Percentiles rank a stretch among this genome's conserved stretches.
Evolutionary conservation across 148 eudicot genomes (phyloP).

Genomic region (Rhododendron williamsianum): DNA sequence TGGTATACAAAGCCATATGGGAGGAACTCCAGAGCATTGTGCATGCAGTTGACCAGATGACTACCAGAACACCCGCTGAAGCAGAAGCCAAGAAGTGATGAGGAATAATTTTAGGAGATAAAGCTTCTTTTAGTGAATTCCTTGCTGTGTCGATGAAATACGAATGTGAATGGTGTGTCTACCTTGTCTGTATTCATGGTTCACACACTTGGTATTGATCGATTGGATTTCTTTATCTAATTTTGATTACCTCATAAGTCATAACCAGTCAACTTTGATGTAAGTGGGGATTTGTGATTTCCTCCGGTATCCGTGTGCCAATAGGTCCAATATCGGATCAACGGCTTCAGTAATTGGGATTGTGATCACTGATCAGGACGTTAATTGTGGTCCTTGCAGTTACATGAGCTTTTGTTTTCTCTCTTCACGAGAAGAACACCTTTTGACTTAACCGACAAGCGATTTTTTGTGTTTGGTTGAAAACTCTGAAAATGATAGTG

Average conservation of each 20-base stretch:
- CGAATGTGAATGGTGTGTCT: neutral
- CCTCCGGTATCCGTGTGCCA: neutral
- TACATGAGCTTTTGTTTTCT: neutral
- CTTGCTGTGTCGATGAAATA: neutral
- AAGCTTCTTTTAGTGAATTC: neutral
- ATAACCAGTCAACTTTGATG: neutral
- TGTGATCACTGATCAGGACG: neutral
- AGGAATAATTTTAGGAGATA: neutral
- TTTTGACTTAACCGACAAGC: neutral
- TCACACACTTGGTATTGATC: neutral
- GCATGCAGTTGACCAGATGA: slow-evolving; percentile 95
- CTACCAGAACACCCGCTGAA: slow-evolving; percentile 70
- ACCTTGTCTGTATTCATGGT: neutral
- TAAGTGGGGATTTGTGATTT: neutral
- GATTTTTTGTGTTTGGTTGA: neutral
- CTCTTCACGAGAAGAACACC: neutral
- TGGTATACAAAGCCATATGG: slow-evolving; percentile 98
- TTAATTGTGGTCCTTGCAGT: neutral
- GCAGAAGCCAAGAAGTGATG: slow-evolving; percentile 29
- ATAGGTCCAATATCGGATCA: neutral
- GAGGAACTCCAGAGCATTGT: slow-evolving; percentile 84
- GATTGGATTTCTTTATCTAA: neutral
- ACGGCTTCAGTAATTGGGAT: neutral
- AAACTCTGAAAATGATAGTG: neutral
- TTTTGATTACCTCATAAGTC: neutral